Base-by-base conservation (phyloP, 2,329 filamentous ascomycete species). In the Thermothelomyces thermophilus region DNA sequence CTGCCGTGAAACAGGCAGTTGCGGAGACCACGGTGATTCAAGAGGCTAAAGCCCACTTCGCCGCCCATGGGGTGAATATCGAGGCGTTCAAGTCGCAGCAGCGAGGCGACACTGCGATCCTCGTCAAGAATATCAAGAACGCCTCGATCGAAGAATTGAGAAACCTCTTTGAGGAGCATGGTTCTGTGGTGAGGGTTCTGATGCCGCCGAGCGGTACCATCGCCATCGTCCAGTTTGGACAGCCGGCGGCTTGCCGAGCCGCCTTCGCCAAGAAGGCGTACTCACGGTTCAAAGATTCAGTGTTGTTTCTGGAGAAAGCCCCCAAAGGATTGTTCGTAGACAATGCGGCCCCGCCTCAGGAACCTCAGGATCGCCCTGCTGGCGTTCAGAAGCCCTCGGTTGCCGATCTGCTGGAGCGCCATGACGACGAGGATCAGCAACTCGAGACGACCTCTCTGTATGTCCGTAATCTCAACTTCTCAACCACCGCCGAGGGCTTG, bases 21-120 rank as follows among this genome's bases (percentile, higher is more conserved):
- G 93, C 91, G 37, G 93, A 98, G 73, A 97, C 91, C 19, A 86
- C 93, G 56, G 81, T 95, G 59, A 97, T 98, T 51, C 89, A 95
- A 70, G 93, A 97, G 67, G 95, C 90, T 2, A 97, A 96, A 68
- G 76, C 85, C 9, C 98, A 94, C 69, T 95, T 98, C 64, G 75
- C 79, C 46, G 79, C 84, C 39, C 88, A 96, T 57, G 91, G 91
- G 31, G 87, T 97, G 19, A 89, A 97, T 67, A 75, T 98, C 41
- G 84, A 96, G 56, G 86, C 90, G 10, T 97, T 98, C 73, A 93
- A 91, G 67, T 83, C 80, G 48, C 82, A 83, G 54, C 82, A 88
- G 65, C 84, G 90, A 63, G 91, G 91, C 53, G 90, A 96, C 65
- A 86, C 82, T 17, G 82, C 86, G 36, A 90, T 98, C 42, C 71